Base-by-base conservation (phyloP, 2,329 filamentous ascomycete species). In the Aspergillus melleus region DNA sequence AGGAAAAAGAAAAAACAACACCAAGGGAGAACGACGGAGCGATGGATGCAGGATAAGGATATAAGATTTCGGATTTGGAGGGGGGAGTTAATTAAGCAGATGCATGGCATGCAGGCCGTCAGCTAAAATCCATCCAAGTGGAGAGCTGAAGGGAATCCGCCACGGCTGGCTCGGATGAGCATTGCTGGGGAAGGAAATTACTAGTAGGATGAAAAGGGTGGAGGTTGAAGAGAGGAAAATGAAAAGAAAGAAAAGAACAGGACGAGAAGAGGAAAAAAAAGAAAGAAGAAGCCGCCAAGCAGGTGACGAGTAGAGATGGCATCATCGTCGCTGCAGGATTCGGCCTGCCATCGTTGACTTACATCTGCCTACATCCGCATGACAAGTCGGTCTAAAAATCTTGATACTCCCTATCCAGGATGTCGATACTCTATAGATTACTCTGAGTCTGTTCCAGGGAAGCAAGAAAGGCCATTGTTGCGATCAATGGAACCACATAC, bases 161-260 rank as follows among this genome's bases (percentile, higher is more conserved):
- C 47, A 59, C 62, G 62, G 62, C 62, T 63, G 61, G 62, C 47
- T 59, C 61, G 62, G 58, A 61, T 61, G 55, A 26, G 54, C 54
- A 63, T 61, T 29, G 57, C 54, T 64, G 32, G 12, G 32, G 32
- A 36, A 36, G 32, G 32, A 36, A 12, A 12, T 36, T 12, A 14
- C 10, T 11, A 36, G 26, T 22, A 8, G 20, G 42, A 8, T 32
- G 9, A 49, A 29, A 20, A 24, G 24, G 24, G 24, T 24, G 24
- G 24, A 24, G 24, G 24, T 24, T 24, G 30, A 53, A 47, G 49
- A 32, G 4, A 47, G 26, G 49, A 44, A 42, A 32, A 29, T 29
- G n/a, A 36, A 20, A 22, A 53, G 24, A 49, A 49, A 52, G 32
- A 19, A 19, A 20, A 51, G 20, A 47, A 32, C 20, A 44, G 46